Conservation (phyloP, 306 rosid species). For the Rosa chinensis region DNA sequence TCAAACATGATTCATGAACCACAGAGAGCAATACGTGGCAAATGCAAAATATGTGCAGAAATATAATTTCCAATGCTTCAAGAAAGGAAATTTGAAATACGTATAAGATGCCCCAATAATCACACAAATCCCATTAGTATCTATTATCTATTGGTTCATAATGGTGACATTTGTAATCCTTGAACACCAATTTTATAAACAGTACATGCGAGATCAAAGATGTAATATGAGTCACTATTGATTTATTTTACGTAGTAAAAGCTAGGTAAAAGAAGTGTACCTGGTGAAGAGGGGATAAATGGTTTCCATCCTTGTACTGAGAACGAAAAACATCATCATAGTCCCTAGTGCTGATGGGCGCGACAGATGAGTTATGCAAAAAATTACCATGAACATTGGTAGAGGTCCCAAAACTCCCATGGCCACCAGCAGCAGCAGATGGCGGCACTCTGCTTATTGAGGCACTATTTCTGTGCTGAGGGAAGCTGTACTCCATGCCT, state of each 20-base stretch:
- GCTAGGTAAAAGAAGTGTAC: constrained; percentile 22
- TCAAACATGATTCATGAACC: not conserved
- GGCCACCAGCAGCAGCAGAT: constrained; percentile 39
- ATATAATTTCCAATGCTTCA: not conserved
- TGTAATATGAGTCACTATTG: not conserved
- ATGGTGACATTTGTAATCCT: not conserved
- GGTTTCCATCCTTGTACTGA: constrained; percentile 39
- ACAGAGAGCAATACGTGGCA: not conserved
- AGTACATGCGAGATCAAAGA: not conserved
- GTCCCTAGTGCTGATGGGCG: constrained; percentile 32
- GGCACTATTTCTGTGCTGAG: constrained; percentile 24
- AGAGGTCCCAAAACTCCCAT: constrained; percentile 45
- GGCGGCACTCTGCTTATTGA: constrained; percentile 23
- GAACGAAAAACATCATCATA: constrained; percentile 40
- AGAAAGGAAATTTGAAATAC: not conserved
- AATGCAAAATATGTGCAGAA: not conserved
- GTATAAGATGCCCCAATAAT: not conserved
- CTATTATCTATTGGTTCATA: not conserved
- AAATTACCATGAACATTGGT: constrained; percentile 31
- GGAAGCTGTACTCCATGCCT: constrained; percentile 42
- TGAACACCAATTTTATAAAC: not conserved
- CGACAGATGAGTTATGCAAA: constrained; percentile 35
- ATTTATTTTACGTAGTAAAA: not conserved
- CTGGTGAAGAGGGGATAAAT: constrained; percentile 42
- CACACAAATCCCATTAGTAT: not conserved